Evolutionary conservation across 2,329 filamentous ascomycete species (phyloP).

Genomic region (Westerdykella sp.): DNA sequence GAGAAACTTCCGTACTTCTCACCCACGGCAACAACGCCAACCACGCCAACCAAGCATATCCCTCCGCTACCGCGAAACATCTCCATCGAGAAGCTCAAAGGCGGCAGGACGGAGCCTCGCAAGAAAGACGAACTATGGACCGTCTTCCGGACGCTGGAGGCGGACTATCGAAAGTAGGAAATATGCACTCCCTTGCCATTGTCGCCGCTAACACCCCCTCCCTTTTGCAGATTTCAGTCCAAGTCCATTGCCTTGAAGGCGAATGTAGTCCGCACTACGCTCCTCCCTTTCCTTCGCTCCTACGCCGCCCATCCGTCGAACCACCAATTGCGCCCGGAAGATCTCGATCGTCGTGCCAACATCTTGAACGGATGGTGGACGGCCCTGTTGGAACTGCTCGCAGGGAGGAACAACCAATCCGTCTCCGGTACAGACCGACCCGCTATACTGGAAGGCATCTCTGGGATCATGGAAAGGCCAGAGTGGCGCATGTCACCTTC

Average conservation of each 20-base stretch:
- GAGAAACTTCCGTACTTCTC: slow-evolving; percentile 39
- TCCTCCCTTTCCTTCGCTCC: slow-evolving; percentile 71
- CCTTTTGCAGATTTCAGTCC: slow-evolving; percentile 53
- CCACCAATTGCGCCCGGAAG: slow-evolving; percentile 63
- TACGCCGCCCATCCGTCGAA: slow-evolving; percentile 64
- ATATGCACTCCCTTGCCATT: not conserved
- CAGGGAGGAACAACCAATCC: slow-evolving; percentile 66
- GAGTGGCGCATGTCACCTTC: slow-evolving; percentile 77
- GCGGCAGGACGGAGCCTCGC: slow-evolving; percentile 37
- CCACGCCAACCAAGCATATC: slow-evolving; percentile 26
- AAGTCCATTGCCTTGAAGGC: slow-evolving; percentile 71
- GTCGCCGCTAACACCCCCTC: not conserved
- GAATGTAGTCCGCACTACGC: slow-evolving; percentile 62
- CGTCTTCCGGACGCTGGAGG: slow-evolving; percentile 61
- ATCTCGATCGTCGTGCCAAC: slow-evolving; percentile 70
- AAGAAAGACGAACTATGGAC: slow-evolving; percentile 66
- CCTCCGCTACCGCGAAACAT: slow-evolving; percentile 40
- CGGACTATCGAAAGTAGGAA: slow-evolving; percentile 59
- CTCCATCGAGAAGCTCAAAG: slow-evolving; percentile 38
- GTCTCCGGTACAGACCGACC: slow-evolving; percentile 81
- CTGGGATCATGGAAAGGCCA: slow-evolving; percentile 76
- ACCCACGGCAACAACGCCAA: slow-evolving; percentile 29
- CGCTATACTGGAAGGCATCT: slow-evolving; percentile 68
- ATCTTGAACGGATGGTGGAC: slow-evolving; percentile 92
- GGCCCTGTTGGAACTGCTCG: slow-evolving; percentile 72